phyloP scores from a whole-genome alignment of 306 rosid species.

The Prinsepia uniflora region DNA sequence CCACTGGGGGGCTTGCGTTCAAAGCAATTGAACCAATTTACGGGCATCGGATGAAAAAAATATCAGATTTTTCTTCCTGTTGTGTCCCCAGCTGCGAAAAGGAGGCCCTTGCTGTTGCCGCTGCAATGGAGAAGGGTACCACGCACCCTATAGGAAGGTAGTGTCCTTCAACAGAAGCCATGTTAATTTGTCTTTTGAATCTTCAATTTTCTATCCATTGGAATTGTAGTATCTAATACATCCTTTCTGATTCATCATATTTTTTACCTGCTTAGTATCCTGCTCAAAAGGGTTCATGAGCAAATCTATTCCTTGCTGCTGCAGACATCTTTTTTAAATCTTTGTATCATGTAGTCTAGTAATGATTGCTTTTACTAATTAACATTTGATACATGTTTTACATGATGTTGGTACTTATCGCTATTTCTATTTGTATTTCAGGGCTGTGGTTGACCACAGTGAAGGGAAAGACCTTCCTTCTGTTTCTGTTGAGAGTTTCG shows the following conservation, averaged over 20 bases:
- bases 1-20: constrained; percentile 87
- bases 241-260: not conserved
- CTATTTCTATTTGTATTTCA: constrained; percentile 38
- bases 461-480: constrained; percentile 92
- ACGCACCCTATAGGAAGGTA: constrained; percentile 99
- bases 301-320: not conserved
- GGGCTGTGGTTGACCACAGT: constrained; percentile 97
- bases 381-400: constrained; percentile 19
- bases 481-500: constrained; percentile 84
- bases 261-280: not conserved
- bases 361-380: not conserved
- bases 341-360: not conserved
- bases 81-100: constrained; percentile 93
- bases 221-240: not conserved
- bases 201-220: not conserved
- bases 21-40: constrained; percentile 94
- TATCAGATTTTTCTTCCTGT: constrained; percentile 50
- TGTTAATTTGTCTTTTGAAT: constrained; percentile 3
- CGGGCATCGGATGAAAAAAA: constrained; percentile 53
- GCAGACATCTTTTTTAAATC: not conserved
- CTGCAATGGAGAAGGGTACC: constrained; percentile 99
- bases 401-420: constrained; percentile 7
- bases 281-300: not conserved
- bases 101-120: constrained; percentile 98
- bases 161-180: constrained; percentile 23